Percentiles rank a stretch among this genome's conserved stretches.
phyloP scores from a whole-genome alignment of 2,329 filamentous ascomycete species.

The Aspergillus fischeri region DNA sequence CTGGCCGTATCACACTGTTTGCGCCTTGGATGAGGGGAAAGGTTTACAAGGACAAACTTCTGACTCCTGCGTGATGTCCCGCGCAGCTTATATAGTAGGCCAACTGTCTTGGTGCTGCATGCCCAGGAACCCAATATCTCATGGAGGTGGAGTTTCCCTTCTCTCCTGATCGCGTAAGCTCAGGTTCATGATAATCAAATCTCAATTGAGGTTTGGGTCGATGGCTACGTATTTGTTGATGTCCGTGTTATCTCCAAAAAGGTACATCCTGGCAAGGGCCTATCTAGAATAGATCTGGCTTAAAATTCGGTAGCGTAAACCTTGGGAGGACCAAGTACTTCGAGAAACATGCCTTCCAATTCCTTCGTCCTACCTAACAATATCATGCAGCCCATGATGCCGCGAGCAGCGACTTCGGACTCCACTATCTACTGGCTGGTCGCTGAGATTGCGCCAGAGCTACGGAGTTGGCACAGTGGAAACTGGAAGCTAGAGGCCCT shows the following conservation, averaged over 20 bases:
- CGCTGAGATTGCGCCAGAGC: slow-evolving; percentile 12
- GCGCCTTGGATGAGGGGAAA: slow-evolving; percentile 7
- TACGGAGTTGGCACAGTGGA: slow-evolving; percentile 5
- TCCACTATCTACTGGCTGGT: slow-evolving; percentile 3
- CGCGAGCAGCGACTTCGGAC: slow-evolving; percentile 15
- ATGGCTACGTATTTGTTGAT: too few relatives aligned
- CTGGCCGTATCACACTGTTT: slow-evolving; percentile 4
- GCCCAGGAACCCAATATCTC: not conserved
- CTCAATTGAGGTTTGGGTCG: not conserved
- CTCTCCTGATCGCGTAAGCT: not conserved
- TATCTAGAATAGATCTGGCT: not conserved
- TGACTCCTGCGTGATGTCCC: not conserved
- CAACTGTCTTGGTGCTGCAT: not conserved
- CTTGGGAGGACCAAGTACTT: not conserved
- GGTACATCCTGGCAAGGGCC: not conserved
- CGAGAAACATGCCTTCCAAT: not conserved
- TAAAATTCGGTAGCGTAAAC: not conserved
- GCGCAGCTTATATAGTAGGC: not conserved
- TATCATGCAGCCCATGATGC: not conserved
- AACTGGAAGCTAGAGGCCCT: slow-evolving; percentile 5
- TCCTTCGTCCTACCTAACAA: not conserved
- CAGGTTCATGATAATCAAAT: not conserved
- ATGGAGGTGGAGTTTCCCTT: not conserved
- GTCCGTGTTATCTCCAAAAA: not conserved
- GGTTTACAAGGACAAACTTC: not conserved